Evolutionary conservation across 306 rosid species (phyloP).

Genomic region (Chamaecrista fasciculata): DNA sequence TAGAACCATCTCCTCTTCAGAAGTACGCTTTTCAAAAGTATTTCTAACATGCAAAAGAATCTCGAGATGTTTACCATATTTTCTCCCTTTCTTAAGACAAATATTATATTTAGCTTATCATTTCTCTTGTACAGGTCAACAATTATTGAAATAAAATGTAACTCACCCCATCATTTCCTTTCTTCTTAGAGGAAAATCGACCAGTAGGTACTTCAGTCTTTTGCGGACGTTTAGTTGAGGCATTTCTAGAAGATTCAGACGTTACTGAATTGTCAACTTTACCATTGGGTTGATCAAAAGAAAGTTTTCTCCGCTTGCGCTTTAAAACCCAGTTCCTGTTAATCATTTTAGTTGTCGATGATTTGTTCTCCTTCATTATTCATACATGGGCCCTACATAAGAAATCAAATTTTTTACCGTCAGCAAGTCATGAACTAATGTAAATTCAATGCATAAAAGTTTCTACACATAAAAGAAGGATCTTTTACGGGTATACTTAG

Average conservation of each 20-base stretch:
- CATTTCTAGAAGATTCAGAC: constrained; percentile 60
- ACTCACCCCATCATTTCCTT: constrained; percentile 98
- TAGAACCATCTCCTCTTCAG: constrained; percentile 11
- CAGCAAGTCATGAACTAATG: constrained; percentile 27
- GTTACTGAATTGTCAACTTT: constrained; percentile 60
- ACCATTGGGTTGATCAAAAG: constrained; percentile 53
- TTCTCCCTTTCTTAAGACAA: background rate
- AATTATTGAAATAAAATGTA: constrained; percentile 19
- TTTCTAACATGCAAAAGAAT: constrained; percentile 24
- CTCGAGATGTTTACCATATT: too few relatives aligned
- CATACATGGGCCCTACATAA: constrained; percentile 36
- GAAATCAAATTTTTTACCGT: constrained; percentile 32
- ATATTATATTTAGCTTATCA: constrained; percentile 6
- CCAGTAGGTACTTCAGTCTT: constrained; percentile 56
- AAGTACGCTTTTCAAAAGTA: constrained; percentile 18
- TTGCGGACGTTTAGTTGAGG: constrained; percentile 46
- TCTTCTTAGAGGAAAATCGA: constrained; percentile 74
- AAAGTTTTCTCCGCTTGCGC: constrained; percentile 92
- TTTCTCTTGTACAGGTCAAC: background rate
- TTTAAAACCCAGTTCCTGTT: constrained; percentile 91
- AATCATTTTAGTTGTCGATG: constrained; percentile 68
- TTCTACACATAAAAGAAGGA: constrained; percentile 18
- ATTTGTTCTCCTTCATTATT: constrained; percentile 73
- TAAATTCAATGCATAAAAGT: constrained; percentile 25
- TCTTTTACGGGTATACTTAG: constrained; percentile 21